Evolutionary conservation across 495 filamentous ascomycete genomes (phyloP).

Genomic region (Paragyromitra xinjiangensis): DNA sequence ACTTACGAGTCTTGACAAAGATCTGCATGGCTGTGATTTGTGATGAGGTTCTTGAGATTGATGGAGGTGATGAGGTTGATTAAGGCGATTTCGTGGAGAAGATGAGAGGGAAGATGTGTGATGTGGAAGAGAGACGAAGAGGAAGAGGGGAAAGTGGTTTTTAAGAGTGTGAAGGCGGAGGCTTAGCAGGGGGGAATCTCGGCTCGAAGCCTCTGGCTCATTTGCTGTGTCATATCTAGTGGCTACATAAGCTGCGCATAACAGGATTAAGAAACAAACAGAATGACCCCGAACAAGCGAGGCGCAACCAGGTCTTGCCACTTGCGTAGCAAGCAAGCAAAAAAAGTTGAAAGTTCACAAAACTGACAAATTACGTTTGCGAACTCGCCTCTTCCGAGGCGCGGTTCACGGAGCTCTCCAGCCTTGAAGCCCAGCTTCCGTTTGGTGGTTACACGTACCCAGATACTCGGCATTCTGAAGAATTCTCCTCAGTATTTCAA

Average conservation of each 20-base stretch:
- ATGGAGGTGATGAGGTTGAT: constrained; percentile 12
- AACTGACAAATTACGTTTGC: constrained; percentile 14
- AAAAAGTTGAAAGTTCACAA: background rate
- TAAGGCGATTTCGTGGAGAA: background rate
- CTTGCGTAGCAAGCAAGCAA: background rate
- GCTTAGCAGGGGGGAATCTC: constrained; percentile 24
- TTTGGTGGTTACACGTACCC: background rate
- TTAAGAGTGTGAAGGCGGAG: constrained; percentile 33
- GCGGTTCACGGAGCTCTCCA: constrained; percentile 2
- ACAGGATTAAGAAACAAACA: constrained; percentile 24
- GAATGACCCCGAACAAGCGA: constrained; percentile 41
- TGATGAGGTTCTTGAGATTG: constrained; percentile 26
- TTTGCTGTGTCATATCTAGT: constrained; percentile 16
- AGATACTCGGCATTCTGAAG: background rate
- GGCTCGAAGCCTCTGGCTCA: constrained; percentile 21
- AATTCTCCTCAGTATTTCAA: background rate
- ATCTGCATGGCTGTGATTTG: constrained; percentile 52
- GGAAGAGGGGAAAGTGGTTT: constrained; percentile 32
- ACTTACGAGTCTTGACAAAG: constrained; percentile 58
- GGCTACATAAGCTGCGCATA: constrained; percentile 26
- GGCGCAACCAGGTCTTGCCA: constrained; percentile 32
- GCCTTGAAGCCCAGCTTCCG: background rate
- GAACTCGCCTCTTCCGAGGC: background rate
- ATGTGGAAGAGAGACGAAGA: constrained; percentile 24
- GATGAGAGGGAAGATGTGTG: constrained; percentile 18